Conservation (phyloP, 2,329 filamentous ascomycete genomes). For the Fusarium liriodendri region DNA sequence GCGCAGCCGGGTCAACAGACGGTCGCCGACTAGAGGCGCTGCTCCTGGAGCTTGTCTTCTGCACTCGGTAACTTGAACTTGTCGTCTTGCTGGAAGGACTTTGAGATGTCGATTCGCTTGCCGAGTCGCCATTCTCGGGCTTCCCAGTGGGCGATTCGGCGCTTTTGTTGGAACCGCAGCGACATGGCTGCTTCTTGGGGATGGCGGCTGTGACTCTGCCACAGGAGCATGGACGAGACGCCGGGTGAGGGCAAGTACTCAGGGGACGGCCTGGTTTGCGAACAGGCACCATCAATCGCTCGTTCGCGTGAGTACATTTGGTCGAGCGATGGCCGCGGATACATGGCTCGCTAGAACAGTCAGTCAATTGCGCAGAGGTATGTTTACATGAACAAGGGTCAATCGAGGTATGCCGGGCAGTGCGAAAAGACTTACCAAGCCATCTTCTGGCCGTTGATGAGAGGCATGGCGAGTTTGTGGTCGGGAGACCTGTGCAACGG, state of each 20-base stretch:
- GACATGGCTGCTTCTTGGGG: slow-evolving; percentile 67
- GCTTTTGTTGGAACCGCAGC: slow-evolving; percentile 56
- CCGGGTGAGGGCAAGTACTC: slow-evolving; percentile 75
- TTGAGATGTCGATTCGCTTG: slow-evolving; percentile 41
- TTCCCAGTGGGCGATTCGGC: slow-evolving; percentile 36
- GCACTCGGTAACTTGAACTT: slow-evolving; percentile 55
- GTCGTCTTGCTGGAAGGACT: slow-evolving; percentile 47
- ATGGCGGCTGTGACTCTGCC: slow-evolving; percentile 73
- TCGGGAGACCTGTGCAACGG: slow-evolving; percentile 26
- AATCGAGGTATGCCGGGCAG: background rate
- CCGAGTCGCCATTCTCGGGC: slow-evolving; percentile 41
- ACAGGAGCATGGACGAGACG: slow-evolving; percentile 70
- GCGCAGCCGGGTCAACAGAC: slow-evolving; percentile 60
- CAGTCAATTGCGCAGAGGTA: slow-evolving; percentile 9
- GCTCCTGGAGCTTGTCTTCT: slow-evolving; percentile 55
- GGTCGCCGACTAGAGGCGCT: slow-evolving; percentile 54
- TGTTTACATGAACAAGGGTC: background rate
- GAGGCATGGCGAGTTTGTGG: slow-evolving; percentile 64
- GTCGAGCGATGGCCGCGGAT: slow-evolving; percentile 82
- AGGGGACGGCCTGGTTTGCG: slow-evolving; percentile 78
- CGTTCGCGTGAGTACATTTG: slow-evolving; percentile 76
- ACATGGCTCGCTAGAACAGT: slow-evolving; percentile 71
- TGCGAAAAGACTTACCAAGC: slow-evolving; percentile 69
- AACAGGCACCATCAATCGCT: slow-evolving; percentile 76
- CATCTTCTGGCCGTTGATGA: slow-evolving; percentile 78